phyloP scores from a whole-genome alignment of 805 yeast species.

The Zygotorulaspora chibaensis region DNA sequence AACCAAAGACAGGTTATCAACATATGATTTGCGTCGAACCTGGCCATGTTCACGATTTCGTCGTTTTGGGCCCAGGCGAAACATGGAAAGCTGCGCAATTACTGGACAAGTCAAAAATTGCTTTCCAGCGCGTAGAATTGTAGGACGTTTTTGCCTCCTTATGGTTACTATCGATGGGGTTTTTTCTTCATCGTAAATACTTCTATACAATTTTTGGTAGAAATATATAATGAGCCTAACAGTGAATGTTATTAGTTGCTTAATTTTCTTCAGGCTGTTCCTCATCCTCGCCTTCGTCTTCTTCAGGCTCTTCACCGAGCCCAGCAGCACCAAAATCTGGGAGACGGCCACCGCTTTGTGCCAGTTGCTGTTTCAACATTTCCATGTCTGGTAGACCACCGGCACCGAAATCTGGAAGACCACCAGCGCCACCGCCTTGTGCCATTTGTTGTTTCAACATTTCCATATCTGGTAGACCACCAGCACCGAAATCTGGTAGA shows the following conservation, averaged over 20 bases:
- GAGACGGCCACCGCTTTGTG: slow-evolving; percentile 16
- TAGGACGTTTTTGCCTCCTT: not conserved
- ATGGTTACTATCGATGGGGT: not conserved
- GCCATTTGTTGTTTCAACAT: slow-evolving; percentile 36
- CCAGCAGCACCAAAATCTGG: slow-evolving; percentile 32
- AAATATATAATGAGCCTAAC: no score
- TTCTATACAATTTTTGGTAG: not conserved
- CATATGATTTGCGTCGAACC: slow-evolving; percentile 95
- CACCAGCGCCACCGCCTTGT: no score
- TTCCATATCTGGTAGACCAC: slow-evolving; percentile 31
- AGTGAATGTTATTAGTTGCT: not conserved
- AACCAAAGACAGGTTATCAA: slow-evolving; percentile 77
- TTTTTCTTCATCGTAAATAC: slow-evolving; percentile 2
- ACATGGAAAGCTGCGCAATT: slow-evolving; percentile 73
- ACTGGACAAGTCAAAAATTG: slow-evolving; percentile 32
- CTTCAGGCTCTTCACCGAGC: slow-evolving; percentile 26
- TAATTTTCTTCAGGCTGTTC: not conserved
- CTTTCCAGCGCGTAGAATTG: not conserved
- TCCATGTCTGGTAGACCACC: slow-evolving; percentile 28
- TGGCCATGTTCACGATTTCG: slow-evolving; percentile 74
- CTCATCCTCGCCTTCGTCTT: slow-evolving; percentile 26
- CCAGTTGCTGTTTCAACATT: slow-evolving; percentile 34
- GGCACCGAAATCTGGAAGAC: slow-evolving; percentile 33
- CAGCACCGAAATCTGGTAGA: slow-evolving; percentile 28
- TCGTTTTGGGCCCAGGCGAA: slow-evolving; percentile 61